Evolutionary conservation across 2,329 filamentous ascomycete genomes (phyloP), one percentile per base, ranked within the genome.

Genomic region (Dothistroma pini): DNA sequence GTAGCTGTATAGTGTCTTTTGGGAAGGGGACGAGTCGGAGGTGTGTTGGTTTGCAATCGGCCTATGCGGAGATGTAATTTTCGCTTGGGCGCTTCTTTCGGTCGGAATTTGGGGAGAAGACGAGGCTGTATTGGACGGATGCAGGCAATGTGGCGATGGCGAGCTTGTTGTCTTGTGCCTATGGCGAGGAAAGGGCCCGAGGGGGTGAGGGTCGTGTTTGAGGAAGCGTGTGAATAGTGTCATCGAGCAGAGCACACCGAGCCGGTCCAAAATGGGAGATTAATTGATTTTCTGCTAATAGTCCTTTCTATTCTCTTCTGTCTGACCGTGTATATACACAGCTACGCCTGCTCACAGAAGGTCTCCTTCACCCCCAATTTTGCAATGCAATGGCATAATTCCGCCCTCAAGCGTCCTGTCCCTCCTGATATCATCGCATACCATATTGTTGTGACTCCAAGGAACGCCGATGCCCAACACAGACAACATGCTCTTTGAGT

Each of bases 11-110:
- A 34, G 53, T 55, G 4, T n/a, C 32, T 14, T 55, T 55, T 16
- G 53, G 53, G 2, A 55, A 44, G 34, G 53, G 53, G 14, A 25
- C 32, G 4, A 35, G 53, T n/a, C n/a, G n/a, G 21, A 55, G 16
- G 16, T 56, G 34, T 44, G 41, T 44, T 10, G 53, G 53, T n/a
- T 35, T 56, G 53, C 53, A 56, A 32, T 12, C 44, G 32, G 53
- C 53, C 19, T 56, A 56, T 41, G 53, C 53, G 34, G 53, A 47
- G 35, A 44, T 47, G 34, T 56, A 25, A 29, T n/a, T 47, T 25
- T 19, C 34, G 9, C 7, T 56, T 12, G 53, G 16, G 31, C 25
- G 11, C 21, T 25, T 56, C 8, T 56, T 56, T 29, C 32, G 34
- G 4, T 21, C n/a, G 6, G n/a, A 38, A 9, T 4, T 56, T 32